A percentile compares a stretch with the other conserved stretches of the same genome.
Conservation (phyloP, 2,329 filamentous ascomycete species). For the Pseudofabraea citricarpa region DNA sequence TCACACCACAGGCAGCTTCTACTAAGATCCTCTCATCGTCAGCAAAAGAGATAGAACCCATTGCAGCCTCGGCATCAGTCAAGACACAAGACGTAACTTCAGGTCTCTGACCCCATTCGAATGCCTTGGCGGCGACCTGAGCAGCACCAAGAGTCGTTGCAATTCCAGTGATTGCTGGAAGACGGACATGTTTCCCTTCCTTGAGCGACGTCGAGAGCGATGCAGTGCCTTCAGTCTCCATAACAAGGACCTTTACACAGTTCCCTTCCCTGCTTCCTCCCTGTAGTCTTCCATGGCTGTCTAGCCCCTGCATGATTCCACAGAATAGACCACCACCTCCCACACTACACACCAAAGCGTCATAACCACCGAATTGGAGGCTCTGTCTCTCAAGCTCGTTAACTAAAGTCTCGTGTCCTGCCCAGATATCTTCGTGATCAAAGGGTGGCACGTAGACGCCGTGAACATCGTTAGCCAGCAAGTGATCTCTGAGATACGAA, state of each 20-base stretch:
- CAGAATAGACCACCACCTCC: constrained; percentile 78
- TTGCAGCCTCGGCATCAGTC: constrained; percentile 72
- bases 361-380: constrained; percentile 37
- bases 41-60: constrained; percentile 70
- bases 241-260: constrained; percentile 55
- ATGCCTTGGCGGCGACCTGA: constrained; percentile 63
- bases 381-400: constrained; percentile 30
- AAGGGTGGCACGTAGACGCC: constrained; percentile 67
- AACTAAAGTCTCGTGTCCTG: constrained; percentile 55
- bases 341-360: constrained; percentile 72
- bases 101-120: constrained; percentile 53
- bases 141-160: constrained; percentile 72
- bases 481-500: constrained; percentile 52
- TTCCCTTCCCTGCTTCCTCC: constrained; percentile 4
- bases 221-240: constrained; percentile 73
- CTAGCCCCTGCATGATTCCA: constrained; percentile 63
- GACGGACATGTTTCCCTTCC: constrained; percentile 51
- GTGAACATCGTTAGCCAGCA: constrained; percentile 40
- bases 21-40: constrained; percentile 80
- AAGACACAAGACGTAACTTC: constrained; percentile 59
- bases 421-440: constrained; percentile 64
- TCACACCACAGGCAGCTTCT: constrained; percentile 81
- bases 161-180: constrained; percentile 69
- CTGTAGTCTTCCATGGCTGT: constrained; percentile 17
- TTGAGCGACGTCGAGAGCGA: constrained; percentile 60